Base-by-base conservation (phyloP, 2,329 filamentous ascomycete species). In the Hansfordia pulvinata region DNA sequence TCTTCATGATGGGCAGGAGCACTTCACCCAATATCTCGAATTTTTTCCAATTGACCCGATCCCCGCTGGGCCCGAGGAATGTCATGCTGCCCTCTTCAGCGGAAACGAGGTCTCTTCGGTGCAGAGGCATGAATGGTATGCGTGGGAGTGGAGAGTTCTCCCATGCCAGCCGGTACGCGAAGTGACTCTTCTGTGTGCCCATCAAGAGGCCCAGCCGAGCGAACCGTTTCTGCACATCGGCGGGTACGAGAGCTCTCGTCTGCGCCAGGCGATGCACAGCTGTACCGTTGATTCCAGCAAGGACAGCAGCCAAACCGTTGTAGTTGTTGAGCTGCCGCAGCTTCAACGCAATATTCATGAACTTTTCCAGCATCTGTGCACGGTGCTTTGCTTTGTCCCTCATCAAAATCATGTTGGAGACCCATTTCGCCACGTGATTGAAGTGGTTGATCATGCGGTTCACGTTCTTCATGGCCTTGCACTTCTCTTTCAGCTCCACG, bases 1-100 rank as follows among this genome's bases (percentile, higher is more conserved):
- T 93, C 53, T 77, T 79, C 68, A 94, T 92, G 29, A 98, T 76
- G 3, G 83, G 79, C 32, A 94, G 62, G 28, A 96, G 68, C 5
- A 94, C 81, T 40, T 96, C 88, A 6, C 86, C 86, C 53, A 96
- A 75, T 17, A 98, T 78, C 52, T 96, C 88, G 43, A 96, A 98
- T 49, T 98, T 98, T 53, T 79, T 85, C 90, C 90, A 98, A 49
- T 96, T 96, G 47, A 98, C 82, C 27, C 82, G 65, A 35, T 83
- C 71, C 36, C 64, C 71, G 33, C 72, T 65, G 3, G 69, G 64
- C 6, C 80, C 83, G 2, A 96, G 61, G 48, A 93, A 88, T 0
- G 90, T 96, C 43, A 72, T 73, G 51, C 90, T 94, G 18, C 88
- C 90, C 52, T 93, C 82, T 44, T 93, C 84, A 1, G 90, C 88